These are phyloP conservation scores for Cladosporium sp. DNA, from an alignment of 2,329 filamentous ascomycete genomes.

Conservation along the genomic window DNA sequence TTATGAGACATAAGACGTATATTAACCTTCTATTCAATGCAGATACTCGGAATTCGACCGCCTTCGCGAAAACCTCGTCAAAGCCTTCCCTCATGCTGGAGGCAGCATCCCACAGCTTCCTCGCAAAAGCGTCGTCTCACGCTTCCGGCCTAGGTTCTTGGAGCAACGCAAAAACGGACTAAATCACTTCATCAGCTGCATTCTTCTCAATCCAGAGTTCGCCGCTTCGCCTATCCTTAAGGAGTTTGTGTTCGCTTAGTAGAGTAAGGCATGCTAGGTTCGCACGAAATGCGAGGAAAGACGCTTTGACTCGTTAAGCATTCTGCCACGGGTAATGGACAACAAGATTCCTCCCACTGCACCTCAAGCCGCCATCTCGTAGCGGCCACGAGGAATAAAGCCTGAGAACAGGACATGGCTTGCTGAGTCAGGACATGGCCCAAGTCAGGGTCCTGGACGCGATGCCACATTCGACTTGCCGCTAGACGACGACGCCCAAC, in stretches of 20 bases:
- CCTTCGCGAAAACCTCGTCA: constrained; percentile 66
- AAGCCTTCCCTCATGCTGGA: constrained; percentile 78
- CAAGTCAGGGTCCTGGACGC: too few relatives aligned
- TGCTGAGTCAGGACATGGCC: too few relatives aligned
- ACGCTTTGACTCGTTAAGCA: too few relatives aligned
- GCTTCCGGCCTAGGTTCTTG: constrained; percentile 77
- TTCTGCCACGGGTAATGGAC: too few relatives aligned
- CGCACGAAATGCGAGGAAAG: too few relatives aligned
- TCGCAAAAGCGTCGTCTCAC: constrained; percentile 80
- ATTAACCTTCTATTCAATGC: not conserved
- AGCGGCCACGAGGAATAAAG: too few relatives aligned
- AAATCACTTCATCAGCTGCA: constrained; percentile 89
- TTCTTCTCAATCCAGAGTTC: constrained; percentile 89
- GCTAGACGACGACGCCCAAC: too few relatives aligned
- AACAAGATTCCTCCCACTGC: too few relatives aligned
- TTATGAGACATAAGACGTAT: too few relatives aligned
- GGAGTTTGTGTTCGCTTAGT: constrained; percentile 68
- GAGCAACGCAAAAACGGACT: constrained; percentile 78
- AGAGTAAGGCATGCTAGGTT: not conserved
- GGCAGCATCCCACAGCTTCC: constrained; percentile 86
- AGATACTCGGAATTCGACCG: constrained; percentile 93
- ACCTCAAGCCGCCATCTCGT: too few relatives aligned
- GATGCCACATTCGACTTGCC: too few relatives aligned
- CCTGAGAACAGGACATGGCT: too few relatives aligned
- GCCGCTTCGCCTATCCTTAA: constrained; percentile 86